Conservation (phyloP, 176 grass and related monocot genomes). For the Thalia dealbata region DNA sequence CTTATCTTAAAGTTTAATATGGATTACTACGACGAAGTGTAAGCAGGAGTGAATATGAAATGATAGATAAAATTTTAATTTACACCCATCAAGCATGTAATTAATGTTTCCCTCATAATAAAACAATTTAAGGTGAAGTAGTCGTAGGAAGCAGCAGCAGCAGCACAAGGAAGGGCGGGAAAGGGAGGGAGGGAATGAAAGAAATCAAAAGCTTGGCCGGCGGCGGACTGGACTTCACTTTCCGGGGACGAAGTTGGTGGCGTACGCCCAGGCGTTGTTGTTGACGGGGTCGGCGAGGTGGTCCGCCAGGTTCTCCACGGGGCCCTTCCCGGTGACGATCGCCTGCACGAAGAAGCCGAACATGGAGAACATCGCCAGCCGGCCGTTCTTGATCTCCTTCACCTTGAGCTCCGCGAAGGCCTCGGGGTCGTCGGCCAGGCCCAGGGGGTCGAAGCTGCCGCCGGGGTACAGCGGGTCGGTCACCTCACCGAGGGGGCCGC, state of each 20-base stretch:
- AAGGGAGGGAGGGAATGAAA: too few species aligned
- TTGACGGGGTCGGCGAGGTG: conserved; percentile 84
- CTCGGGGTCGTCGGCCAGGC: conserved; percentile 69
- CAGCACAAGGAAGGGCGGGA: too few species aligned
- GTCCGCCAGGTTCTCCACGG: conserved; percentile 76
- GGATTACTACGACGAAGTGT: too few species aligned
- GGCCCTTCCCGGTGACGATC: conserved; percentile 83
- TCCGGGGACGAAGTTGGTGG: conserved; percentile 92
- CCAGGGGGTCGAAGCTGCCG: conserved; percentile 75
- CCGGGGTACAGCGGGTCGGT: conserved; percentile 69
- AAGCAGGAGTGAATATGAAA: too few species aligned
- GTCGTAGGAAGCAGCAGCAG: too few species aligned
- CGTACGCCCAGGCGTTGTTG: conserved; percentile 88
- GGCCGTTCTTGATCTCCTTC: conserved; percentile 85
- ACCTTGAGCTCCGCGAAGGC: conserved; percentile 79
- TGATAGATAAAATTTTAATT: too few species aligned
- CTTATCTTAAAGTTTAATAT: too few species aligned
- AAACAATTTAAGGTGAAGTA: too few species aligned
- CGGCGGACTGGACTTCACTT: conserved; percentile 28
- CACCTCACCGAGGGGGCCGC: conserved; percentile 73
- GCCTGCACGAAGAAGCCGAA: conserved; percentile 84
- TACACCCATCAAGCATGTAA: too few species aligned
- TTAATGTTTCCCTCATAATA: too few species aligned
- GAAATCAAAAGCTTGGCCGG: too few species aligned
- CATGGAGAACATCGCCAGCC: conserved; percentile 95